phyloP scores from a whole-genome alignment of 2,329 filamentous ascomycete species.

The Aspergillus sojae region DNA sequence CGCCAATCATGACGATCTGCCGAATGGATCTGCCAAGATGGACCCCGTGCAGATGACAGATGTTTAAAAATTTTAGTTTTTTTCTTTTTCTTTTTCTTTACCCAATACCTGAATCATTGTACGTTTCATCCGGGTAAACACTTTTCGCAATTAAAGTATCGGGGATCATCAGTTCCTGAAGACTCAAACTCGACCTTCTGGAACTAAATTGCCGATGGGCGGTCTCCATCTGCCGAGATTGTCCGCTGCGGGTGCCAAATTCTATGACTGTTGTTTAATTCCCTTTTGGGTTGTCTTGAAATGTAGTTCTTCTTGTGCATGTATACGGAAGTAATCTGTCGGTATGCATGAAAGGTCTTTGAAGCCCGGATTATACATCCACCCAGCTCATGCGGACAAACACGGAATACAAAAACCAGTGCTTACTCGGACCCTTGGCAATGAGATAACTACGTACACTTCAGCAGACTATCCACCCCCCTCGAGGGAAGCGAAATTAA shows the following conservation, averaged over 20 bases:
- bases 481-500: slow-evolving; percentile 16
- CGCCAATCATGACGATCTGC: slow-evolving; percentile 42
- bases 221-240: slow-evolving; percentile 4
- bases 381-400: not conserved
- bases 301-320: not conserved
- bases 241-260: not conserved
- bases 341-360: too few relatives aligned
- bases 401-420: not conserved
- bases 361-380: not conserved
- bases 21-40: slow-evolving; percentile 39
- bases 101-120: not conserved
- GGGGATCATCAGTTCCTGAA: slow-evolving; percentile 17
- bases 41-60: slow-evolving; percentile 40
- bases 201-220: slow-evolving; percentile 1
- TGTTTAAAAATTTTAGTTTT: slow-evolving; percentile 20
- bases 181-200: not conserved
- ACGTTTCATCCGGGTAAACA: not conserved
- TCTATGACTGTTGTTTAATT: not conserved
- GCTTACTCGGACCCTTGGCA: not conserved
- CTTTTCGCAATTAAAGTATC: slow-evolving; percentile 10
- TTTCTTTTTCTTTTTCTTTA: not conserved
- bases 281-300: not conserved
- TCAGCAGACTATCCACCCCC: not conserved
- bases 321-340: too few relatives aligned
- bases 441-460: not conserved